phyloP scores from a whole-genome alignment of 805 yeast genomes.

The Pichia californica region DNA sequence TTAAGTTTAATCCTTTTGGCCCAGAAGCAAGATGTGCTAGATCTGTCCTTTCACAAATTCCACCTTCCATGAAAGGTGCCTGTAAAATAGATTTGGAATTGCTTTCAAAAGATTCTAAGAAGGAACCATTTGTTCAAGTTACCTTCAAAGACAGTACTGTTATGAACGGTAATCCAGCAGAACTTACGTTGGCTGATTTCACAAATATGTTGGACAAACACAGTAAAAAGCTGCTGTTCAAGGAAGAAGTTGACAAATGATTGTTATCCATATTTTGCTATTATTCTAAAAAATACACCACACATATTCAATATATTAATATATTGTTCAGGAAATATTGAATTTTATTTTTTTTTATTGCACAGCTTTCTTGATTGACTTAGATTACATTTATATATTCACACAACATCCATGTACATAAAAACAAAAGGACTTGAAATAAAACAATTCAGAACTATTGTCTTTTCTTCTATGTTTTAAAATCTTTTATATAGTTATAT shows the following conservation, averaged over 20 bases:
- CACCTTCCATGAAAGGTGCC: slow-evolving; percentile 59
- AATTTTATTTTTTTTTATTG: too few relatives aligned
- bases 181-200: slow-evolving; percentile 52
- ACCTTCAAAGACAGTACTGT: slow-evolving; percentile 75
- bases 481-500: too few relatives aligned
- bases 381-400: too few relatives aligned
- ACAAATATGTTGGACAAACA: slow-evolving; percentile 68
- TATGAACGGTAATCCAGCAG: slow-evolving; percentile 60
- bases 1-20: slow-evolving; percentile 74
- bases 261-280: not conserved
- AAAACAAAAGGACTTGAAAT: too few relatives aligned
- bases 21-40: slow-evolving; percentile 75
- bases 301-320: too few relatives aligned
- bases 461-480: not conserved
- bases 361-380: too few relatives aligned
- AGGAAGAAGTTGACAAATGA: slow-evolving; percentile 52
- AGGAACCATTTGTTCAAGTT: slow-evolving; percentile 61
- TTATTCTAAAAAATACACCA: too few relatives aligned
- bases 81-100: slow-evolving; percentile 63
- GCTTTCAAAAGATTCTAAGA: slow-evolving; percentile 39
- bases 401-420: not conserved
- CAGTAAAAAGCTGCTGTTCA: slow-evolving; percentile 68
- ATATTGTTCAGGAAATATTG: too few relatives aligned
- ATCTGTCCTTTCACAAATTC: slow-evolving; percentile 69
- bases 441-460: too few relatives aligned